Evolutionary conservation across 106 monocot species (phyloP), one percentile per base, ranked within the genome.

Genomic region (Acanthochlamys bracteata): DNA sequence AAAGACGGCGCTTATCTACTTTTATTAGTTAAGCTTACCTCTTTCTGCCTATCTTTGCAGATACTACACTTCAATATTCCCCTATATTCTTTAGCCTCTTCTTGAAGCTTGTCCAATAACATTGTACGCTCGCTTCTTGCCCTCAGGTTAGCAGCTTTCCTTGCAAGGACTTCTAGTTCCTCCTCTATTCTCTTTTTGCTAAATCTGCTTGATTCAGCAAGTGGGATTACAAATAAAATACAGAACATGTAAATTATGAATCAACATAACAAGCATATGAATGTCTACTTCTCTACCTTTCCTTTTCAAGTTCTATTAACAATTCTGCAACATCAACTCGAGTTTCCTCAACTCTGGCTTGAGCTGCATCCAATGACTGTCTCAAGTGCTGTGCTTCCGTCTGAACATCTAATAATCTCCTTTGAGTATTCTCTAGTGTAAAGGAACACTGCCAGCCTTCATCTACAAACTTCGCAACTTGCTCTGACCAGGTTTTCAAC

Each of bases 271-370:
- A 49, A 49, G 17, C 17, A 49, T 49, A 49, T 49, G 49, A 9
- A 49, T 17, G 17, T 49, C 15, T 17, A 49, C 10, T 49, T 49
- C 3, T 42, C 19, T 74, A 96, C 96, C 88, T 96, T 70, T 91
- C 91, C 64, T 85, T 90, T 64, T 89, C 89, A 52, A 94, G 70
- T 53, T 85, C 88, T 65, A 91, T 74, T 52, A 85, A 72, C 40
- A 96, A 65, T 43, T 84, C 78, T 25, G 80, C 59, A 62, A 83
- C 76, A 25, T 85, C 73, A 0, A 57, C 20, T 24, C 91, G 78
- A 45, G 78, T 85, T 41, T 15, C 73, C 62, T 79, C 79, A 39
- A 71, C 40, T 45, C 80, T 88, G 0, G 63, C 25, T 65, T 82
- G 80, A 17, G 61, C 60, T 47, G 63, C 85, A 69, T 72, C 77